Evolutionary conservation across 495 filamentous ascomycete species (phyloP), one percentile per base, ranked within the genome.

Genomic region (Cercophora samala): DNA sequence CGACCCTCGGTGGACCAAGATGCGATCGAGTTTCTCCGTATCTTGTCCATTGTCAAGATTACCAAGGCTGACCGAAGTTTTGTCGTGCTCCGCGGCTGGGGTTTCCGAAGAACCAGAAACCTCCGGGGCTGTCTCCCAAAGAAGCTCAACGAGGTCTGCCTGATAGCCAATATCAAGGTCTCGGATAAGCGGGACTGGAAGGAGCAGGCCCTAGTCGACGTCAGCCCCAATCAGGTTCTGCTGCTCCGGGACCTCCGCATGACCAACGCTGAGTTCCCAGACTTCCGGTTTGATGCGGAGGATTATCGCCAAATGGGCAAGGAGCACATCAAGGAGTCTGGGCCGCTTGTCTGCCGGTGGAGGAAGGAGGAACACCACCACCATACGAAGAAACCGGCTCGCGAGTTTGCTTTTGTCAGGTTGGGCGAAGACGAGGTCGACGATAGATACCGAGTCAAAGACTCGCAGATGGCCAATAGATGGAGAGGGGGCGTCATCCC

Each of bases 201-300:
- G 3, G 71, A 80, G 4, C 83, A 88, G 65, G 75, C 77, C 0
- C 74, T 84, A 0, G 74, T 85, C 3, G 80, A 83, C 0, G 60
- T 86, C 11, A 58, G 77, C 0, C 37, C 83, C 0, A 58, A 65
- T 0, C 66, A 78, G 0, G 70, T 87, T 1, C 58, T 78, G 1
- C 66, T 67, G 17, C 55, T 71, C 3, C 74, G 88, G 5, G 70
- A 78, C 0, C 72, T 89, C 9, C 71, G 81, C 4, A 62, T 85
- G 2, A 90, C 88, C 0, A 88, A 89, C 63, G 74, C 78, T 1
- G 64, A 76, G 0, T 88, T 84, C 13, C 81, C 80, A 0, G 66
- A 70, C 0, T 61, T 76, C 19, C 69, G 76, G 0, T 84, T 78
- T 54, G 67, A 58, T 0, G 0, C 0, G 0, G 9, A 24, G 0